Base-by-base conservation (phyloP, 257 asterid species). In the Nemophila menziesii region DNA sequence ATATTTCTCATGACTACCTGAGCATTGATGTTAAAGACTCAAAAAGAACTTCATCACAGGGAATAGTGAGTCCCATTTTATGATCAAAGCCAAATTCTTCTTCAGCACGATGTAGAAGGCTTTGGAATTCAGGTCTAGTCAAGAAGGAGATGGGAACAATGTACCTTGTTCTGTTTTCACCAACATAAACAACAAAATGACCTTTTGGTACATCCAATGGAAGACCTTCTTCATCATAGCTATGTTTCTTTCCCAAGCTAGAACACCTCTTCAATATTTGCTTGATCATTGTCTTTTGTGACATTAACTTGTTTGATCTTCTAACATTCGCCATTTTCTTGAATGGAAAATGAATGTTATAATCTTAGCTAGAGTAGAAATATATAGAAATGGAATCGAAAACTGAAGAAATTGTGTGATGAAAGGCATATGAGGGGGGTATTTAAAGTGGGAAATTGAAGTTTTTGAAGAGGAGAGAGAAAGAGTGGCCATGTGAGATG, bases 221-320 rank as follows among this genome's bases (percentile, higher is more conserved):
- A 6, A 53, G 66, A 18, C 66, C 63, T 15, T 58, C 70, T 10
- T 64, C 81, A 19, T 65, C 63, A 11, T 65, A 54, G 2, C 55
- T 52, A 8, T 53, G 58, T 14, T 38, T 65, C 68, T 61, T 73
- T 2, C 74, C 80, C 17, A 73, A 33, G 52, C 80, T 72, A 0
- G 76, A 68, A 33, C 77, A 73, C 19, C 74, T 56, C 60, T 62
- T 69, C 48, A 67, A 22, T 11, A 71, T 71, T 39, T 71, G 64
- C 51, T 67, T 71, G 27, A 71, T 49, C 52, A 71, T 43, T 19
- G 62, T 49, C 11, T 66, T 49, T 43, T 71, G 75, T 40, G 78
- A 52, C 24, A 75, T 45, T 20, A 56, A 36, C 20, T 60, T 67
- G 51, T 57, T 67, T 4, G 72, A 54, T 39, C 64, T 72, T 34